Percentiles rank a stretch among this genome's conserved stretches.
These are phyloP conservation scores for Ophiocordyceps camponoti-floridani DNA, from an alignment of 2,329 filamentous ascomycete genomes.

Conservation along the genomic window DNA sequence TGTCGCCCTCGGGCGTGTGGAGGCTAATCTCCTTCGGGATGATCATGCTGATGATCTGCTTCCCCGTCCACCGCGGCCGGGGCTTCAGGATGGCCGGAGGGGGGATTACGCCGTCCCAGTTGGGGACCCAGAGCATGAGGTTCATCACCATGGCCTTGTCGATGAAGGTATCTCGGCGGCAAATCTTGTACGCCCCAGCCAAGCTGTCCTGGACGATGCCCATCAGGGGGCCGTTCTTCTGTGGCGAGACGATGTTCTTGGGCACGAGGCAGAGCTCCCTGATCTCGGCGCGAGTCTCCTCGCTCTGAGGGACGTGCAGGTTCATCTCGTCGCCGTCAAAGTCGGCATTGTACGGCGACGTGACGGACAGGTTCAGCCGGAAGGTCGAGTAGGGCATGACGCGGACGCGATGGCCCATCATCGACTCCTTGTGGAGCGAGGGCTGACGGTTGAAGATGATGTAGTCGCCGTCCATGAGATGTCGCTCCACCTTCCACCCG, in stretches of 20 bases:
- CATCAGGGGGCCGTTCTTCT: conserved; percentile 94
- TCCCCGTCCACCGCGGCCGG: conserved; percentile 86
- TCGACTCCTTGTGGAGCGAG: conserved; percentile 97
- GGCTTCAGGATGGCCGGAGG: conserved; percentile 89
- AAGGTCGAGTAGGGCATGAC: conserved; percentile 99
- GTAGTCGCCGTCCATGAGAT: conserved; percentile 88
- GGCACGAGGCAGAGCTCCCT: conserved; percentile 95
- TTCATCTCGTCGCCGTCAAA: conserved; percentile 99
- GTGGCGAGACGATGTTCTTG: conserved; percentile 92
- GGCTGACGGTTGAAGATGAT: conserved; percentile 99
- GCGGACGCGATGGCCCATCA: conserved; percentile 97
- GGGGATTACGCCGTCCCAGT: conserved; percentile 92
- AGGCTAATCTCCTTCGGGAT: conserved; percentile 78
- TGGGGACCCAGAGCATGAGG: conserved; percentile 89
- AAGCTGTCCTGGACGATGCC: conserved; percentile 98
- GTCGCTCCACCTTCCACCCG: conserved; percentile 96
- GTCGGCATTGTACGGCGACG: conserved; percentile 98
- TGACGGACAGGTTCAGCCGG: conserved; percentile 90
- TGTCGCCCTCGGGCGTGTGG: conserved; percentile 43
- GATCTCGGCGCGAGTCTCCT: conserved; percentile 90
- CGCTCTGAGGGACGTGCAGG: conserved; percentile 92
- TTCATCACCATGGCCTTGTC: conserved; percentile 90
- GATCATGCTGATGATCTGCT: conserved; percentile 90
- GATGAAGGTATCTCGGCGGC: conserved; percentile 78
- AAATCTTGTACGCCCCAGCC: conserved; percentile 93